phyloP scores from a whole-genome alignment of 352 stramenopile species.

The Peronospora destructor region DNA sequence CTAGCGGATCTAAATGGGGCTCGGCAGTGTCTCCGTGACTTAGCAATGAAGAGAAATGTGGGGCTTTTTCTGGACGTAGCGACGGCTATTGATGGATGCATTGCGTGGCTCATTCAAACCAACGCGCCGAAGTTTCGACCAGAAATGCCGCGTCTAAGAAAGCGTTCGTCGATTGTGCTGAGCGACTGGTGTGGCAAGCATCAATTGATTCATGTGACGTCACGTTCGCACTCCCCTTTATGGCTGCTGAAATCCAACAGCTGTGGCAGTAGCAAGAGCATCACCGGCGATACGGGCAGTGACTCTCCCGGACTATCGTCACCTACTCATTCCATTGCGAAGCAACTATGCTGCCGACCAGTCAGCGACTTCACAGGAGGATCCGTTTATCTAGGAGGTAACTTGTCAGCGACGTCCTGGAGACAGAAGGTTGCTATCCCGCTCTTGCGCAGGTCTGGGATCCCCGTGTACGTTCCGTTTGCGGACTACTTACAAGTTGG shows the following conservation, averaged over 20 bases:
- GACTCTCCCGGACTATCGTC: conserved; percentile 11
- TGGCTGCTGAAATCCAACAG: conserved; percentile 37
- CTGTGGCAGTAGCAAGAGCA: conserved; percentile 31
- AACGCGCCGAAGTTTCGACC: conserved; percentile 36
- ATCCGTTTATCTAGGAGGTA: conserved; percentile 71
- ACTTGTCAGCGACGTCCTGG: conserved; percentile 67
- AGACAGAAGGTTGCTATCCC: conserved; percentile 67
- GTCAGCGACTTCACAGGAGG: conserved; percentile 42
- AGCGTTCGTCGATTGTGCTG: conserved; percentile 72
- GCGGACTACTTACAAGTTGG: conserved; percentile 68
- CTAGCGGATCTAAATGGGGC: conserved; percentile 79
- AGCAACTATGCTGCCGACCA: conserved; percentile 37
- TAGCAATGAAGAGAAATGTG: conserved; percentile 44
- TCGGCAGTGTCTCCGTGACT: conserved; percentile 63
- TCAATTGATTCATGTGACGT: conserved; percentile 40
- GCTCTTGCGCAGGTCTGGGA: conserved; percentile 54
- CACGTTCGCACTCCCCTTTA: conserved; percentile 59
- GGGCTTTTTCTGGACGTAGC: conserved; percentile 48
- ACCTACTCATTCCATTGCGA: conserved; percentile 29
- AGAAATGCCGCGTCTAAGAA: conserved; percentile 49
- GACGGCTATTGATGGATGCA: conserved; percentile 37
- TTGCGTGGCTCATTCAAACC: conserved; percentile 47
- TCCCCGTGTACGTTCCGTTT: conserved; percentile 71
- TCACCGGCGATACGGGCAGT: conserved; percentile 23
- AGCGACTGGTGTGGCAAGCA: conserved; percentile 60